Evolutionary conservation across 495 filamentous ascomycete species (phyloP).

Genomic region (Platismatia glauca): DNA sequence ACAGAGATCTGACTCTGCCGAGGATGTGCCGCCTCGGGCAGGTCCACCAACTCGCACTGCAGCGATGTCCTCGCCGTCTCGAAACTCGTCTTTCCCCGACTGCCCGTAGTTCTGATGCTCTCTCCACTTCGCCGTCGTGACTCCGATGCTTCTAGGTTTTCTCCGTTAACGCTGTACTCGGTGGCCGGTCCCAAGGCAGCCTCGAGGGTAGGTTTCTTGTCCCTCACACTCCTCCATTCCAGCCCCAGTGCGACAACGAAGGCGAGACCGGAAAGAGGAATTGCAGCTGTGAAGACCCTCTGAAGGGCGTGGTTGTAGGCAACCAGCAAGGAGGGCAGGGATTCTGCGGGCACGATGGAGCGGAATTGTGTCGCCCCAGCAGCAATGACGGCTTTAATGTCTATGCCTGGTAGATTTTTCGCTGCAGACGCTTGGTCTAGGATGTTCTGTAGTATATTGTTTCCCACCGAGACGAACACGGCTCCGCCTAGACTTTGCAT

Average conservation of each 20-base stretch:
- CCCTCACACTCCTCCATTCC: conserved; percentile 61
- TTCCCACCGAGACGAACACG: conserved; percentile 54
- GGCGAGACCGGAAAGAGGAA: conserved; percentile 45
- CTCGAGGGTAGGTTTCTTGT: conserved; percentile 16
- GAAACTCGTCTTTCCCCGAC: conserved; percentile 13
- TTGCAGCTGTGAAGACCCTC: conserved; percentile 48
- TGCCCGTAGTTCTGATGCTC: neutral
- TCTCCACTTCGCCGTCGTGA: conserved; percentile 15
- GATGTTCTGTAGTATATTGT: conserved; percentile 57
- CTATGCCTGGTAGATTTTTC: conserved; percentile 36
- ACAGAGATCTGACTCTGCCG: conserved; percentile 12
- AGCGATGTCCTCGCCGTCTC: conserved; percentile 18
- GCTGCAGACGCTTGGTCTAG: conserved; percentile 42
- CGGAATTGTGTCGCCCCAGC: conserved; percentile 53
- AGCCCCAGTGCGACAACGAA: conserved; percentile 45
- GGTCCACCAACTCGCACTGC: neutral
- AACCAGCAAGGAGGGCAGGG: conserved; percentile 40
- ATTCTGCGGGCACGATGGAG: conserved; percentile 30
- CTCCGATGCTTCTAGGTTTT: neutral
- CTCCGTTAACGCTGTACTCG: conserved; percentile 8
- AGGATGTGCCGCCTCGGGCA: conserved; percentile 1
- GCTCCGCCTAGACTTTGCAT: conserved; percentile 53
- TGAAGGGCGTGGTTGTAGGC: conserved; percentile 56
- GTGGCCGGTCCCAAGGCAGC: conserved; percentile 15
- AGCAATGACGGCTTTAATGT: conserved; percentile 37